Evolutionary conservation across 169 alveolate genomes (phyloP).

Genomic region (Plasmodium berghei): DNA sequence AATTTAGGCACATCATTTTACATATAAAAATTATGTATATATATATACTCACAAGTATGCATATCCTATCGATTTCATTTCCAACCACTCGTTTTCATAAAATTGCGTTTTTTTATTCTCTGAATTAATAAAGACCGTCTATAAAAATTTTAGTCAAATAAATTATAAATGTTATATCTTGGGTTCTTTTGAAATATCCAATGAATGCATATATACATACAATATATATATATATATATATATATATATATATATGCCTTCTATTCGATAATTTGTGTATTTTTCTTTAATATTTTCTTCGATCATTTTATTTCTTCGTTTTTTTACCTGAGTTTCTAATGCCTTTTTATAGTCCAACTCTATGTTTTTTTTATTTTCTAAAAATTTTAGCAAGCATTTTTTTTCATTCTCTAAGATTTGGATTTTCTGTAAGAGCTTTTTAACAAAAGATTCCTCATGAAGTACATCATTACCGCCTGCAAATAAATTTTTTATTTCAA

Average conservation of each 20-base stretch:
- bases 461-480: background rate
- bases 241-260: background rate
- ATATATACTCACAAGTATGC: conserved; percentile 34
- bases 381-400: conserved; percentile 26
- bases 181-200: background rate
- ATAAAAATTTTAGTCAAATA: background rate
- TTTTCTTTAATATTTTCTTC: background rate
- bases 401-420: conserved; percentile 71
- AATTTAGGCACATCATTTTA: background rate
- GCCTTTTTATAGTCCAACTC: conserved; percentile 56
- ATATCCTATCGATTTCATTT: conserved; percentile 65
- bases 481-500: too few species aligned
- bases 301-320: background rate
- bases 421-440: conserved; percentile 46
- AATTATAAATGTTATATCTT: background rate
- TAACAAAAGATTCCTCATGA: conserved; percentile 8
- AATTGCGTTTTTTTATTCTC: conserved; percentile 54
- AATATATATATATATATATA: background rate
- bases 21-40: too few species aligned
- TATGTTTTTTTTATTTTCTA: conserved; percentile 53
- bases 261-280: background rate
- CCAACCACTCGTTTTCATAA: conserved; percentile 68
- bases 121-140: conserved; percentile 53
- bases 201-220: background rate
- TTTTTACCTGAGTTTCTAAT: conserved; percentile 51